Evolutionary conservation across 2,329 filamentous ascomycete species (phyloP), one percentile per base, ranked within the genome.

Genomic region (Zopfia rhizophila): DNA sequence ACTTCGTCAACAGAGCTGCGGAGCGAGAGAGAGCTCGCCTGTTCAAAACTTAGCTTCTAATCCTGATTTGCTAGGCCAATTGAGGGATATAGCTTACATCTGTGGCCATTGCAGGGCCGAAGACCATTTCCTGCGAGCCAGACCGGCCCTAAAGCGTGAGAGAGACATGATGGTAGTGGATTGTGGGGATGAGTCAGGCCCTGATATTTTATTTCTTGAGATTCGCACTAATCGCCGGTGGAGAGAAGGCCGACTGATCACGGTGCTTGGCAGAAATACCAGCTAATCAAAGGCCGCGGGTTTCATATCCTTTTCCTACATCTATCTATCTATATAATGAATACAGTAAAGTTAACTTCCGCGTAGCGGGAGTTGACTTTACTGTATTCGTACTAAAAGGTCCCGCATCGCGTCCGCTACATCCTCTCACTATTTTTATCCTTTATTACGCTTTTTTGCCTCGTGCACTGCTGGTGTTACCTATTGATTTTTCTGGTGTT

Each of bases 11-110:
- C 55, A 63, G 68, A 38, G 58, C 38, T 30, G 65, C 48, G 39
- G 63, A 66, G 60, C 59, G 66, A 25, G 68, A 69, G 49, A 72
- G 65, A 25, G 65, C 60, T 56, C 65, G 65, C 50, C 67, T 71
- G 52, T 4, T 17, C n/a, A 14, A 16, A 7, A 37, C 48, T 67
- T 54, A 66, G 58, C 45, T 38, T 25, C 18, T 17, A 8, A 3
- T 39, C 23, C 13, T 13, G n/a, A n/a, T n/a, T n/a, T n/a, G n/a
- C n/a, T n/a, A n/a, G n/a, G n/a, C 16, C 3, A 25, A 14, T 28
- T 21, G 30, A 28, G 33, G 23, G 19, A 47, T 38, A 45, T 40
- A 14, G 51, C 59, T 36, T 65, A 70, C 68, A 59, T 58, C 50
- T 63, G 60, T 12, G 61, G 59, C 59, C 65, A 68, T 65, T 68